These are phyloP conservation scores for Chrysanthemum makinoi DNA, from an alignment of 129 eudicot species.

Conservation along the genomic window DNA sequence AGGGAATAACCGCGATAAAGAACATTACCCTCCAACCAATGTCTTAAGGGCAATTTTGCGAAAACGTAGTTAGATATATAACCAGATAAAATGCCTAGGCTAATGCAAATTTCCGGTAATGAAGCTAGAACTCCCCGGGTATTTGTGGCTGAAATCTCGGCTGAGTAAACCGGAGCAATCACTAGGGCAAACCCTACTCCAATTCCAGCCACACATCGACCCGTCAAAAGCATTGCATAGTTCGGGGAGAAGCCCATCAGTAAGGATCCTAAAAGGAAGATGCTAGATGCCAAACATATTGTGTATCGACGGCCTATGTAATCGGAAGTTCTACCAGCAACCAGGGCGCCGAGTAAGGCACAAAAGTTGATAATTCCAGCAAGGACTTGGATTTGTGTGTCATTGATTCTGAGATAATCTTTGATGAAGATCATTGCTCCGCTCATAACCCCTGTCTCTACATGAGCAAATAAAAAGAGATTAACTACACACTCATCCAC, in stretches of 20 bases:
- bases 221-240: constrained; percentile 49
- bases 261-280: constrained; percentile 65
- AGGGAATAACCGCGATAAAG: constrained; percentile 59
- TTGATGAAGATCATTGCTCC: constrained; percentile 80
- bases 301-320: constrained; percentile 74
- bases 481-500: background rate
- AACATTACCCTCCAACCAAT: constrained; percentile 84
- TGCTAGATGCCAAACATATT: constrained; percentile 50
- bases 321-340: constrained; percentile 80
- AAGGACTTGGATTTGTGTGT: constrained; percentile 57
- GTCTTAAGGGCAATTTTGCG: constrained; percentile 27
- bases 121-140: too few species aligned
- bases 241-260: constrained; percentile 72
- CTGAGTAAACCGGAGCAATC: constrained; percentile 88
- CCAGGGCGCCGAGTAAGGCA: constrained; percentile 65
- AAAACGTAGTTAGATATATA: constrained; percentile 61
- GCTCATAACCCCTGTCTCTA: constrained; percentile 91
- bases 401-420: constrained; percentile 55
- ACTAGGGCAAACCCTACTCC: constrained; percentile 88
- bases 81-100: constrained; percentile 62
- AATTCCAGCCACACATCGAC: constrained; percentile 70
- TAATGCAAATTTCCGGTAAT: constrained; percentile 69
- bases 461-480: constrained; percentile 6
- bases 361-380: constrained; percentile 79
- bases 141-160: too few species aligned